Percentiles rank a stretch among this genome's conserved stretches.
phyloP scores from a whole-genome alignment of 1,284 basidiomycete genomes.

The Psilocybe mexicana region DNA sequence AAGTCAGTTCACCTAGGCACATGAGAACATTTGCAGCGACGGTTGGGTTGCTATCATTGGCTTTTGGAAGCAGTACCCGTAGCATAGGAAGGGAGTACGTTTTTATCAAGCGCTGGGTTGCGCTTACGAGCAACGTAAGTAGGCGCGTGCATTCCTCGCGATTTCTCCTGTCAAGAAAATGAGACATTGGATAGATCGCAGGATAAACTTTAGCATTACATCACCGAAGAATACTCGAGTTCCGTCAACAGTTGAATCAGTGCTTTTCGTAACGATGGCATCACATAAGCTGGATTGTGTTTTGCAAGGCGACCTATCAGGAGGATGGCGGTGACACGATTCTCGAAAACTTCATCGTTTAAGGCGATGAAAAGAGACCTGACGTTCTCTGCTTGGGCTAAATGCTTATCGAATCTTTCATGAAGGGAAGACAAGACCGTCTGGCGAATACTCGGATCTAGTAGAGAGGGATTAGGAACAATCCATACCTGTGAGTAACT shows the following conservation, averaged over 20 bases:
- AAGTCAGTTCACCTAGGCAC: slow-evolving; percentile 93
- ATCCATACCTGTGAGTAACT: not conserved
- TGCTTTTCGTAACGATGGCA: slow-evolving; percentile 96
- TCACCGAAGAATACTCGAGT: slow-evolving; percentile 93
- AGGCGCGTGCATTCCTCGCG: slow-evolving; percentile 93
- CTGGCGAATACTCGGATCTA: slow-evolving; percentile 84
- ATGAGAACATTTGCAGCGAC: slow-evolving; percentile 93
- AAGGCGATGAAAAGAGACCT: slow-evolving; percentile 96
- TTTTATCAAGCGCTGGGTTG: slow-evolving; percentile 93
- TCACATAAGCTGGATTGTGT: slow-evolving; percentile 98
- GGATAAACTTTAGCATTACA: slow-evolving; percentile 34
- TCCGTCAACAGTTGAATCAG: slow-evolving; percentile 97
- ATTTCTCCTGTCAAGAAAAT: slow-evolving; percentile 54
- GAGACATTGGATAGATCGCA: not conserved
- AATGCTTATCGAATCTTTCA: slow-evolving; percentile 95
- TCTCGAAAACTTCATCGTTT: slow-evolving; percentile 96
- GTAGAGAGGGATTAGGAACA: slow-evolving; percentile 1
- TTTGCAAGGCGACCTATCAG: slow-evolving; percentile 94
- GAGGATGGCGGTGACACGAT: slow-evolving; percentile 87
- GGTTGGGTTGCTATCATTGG: slow-evolving; percentile 81
- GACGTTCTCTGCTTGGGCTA: slow-evolving; percentile 99
- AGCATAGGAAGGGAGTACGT: slow-evolving; percentile 98
- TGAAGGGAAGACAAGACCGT: slow-evolving; percentile 89
- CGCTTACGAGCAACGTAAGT: slow-evolving; percentile 84
- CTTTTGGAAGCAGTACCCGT: slow-evolving; percentile 87